Conservation (phyloP, 108 stramenopile species). For the Seminavis robusta region DNA sequence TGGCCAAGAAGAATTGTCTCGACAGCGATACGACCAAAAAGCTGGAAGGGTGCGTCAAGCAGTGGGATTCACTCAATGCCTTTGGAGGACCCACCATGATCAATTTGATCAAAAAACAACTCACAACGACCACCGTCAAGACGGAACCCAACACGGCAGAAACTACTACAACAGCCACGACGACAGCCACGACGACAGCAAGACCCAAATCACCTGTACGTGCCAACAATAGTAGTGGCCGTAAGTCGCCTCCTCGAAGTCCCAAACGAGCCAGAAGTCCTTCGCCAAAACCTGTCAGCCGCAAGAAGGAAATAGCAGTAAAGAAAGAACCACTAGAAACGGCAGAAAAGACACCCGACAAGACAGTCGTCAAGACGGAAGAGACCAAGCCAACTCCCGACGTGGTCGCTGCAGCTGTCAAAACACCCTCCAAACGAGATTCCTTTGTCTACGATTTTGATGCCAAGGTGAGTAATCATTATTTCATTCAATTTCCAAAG, state of each 20-base stretch:
- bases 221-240: background rate
- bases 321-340: background rate
- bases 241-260: background rate
- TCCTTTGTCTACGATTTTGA: constrained; percentile 58
- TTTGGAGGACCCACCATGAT: constrained; percentile 71
- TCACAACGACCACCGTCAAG: background rate
- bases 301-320: background rate
- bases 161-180: background rate
- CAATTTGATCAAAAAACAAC: constrained; percentile 18
- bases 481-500: background rate
- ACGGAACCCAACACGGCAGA: background rate
- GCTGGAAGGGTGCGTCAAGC: constrained; percentile 16
- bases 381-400: background rate
- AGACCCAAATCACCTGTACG: constrained; percentile 4
- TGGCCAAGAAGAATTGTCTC: constrained; percentile 5
- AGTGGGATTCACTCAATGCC: constrained; percentile 58
- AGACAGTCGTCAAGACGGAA: background rate
- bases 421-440: background rate
- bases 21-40: constrained; percentile 1
- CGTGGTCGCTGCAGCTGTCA: background rate
- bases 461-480: constrained; percentile 36
- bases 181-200: background rate
- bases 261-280: too few species aligned
- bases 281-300: background rate
- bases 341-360: background rate